Conservation (phyloP, 768 basidiomycete genomes). For the Auriscalpium orientale region DNA sequence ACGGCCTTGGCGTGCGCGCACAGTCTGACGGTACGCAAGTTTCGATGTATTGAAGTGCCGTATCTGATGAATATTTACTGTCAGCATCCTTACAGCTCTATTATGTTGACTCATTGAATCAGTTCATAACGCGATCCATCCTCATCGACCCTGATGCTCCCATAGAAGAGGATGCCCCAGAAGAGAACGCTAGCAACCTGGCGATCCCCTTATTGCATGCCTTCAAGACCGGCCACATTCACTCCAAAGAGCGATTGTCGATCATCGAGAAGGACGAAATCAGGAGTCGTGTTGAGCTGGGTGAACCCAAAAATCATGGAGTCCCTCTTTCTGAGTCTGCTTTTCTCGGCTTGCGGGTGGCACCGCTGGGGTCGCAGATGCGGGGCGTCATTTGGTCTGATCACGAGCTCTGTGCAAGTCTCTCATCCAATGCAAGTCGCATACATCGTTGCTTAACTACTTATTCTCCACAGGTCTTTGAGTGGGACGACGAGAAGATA, state of each 20-base stretch:
- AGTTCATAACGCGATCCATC: conserved; percentile 32
- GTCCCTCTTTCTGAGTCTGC: conserved; percentile 22
- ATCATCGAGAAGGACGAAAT: conserved; percentile 16
- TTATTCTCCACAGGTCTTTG: conserved; percentile 6
- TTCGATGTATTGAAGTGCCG: too few relatives aligned
- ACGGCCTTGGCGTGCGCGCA: conserved; percentile 4
- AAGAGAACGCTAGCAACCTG: conserved; percentile 23
- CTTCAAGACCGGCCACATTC: conserved; percentile 48
- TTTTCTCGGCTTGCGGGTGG: conserved; percentile 22
- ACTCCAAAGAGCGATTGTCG: conserved; percentile 40
- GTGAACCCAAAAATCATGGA: conserved; percentile 28
- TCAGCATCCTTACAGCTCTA: conserved; percentile 35
- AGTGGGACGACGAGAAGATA: not conserved
- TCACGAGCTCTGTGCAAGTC: conserved; percentile 15
- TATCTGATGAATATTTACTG: not conserved
- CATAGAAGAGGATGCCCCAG: conserved; percentile 19
- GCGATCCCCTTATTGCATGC: conserved; percentile 50
- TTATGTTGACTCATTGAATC: conserved; percentile 34
- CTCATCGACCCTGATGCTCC: conserved; percentile 8
- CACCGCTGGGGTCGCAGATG: conserved; percentile 27
- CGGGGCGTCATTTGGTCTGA: conserved; percentile 15
- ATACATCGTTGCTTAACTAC: not conserved
- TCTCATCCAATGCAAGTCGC: too few relatives aligned
- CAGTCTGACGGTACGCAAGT: conserved; percentile 3
- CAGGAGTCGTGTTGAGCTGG: conserved; percentile 25